Evolutionary conservation across 2,329 filamentous ascomycete species (phyloP).

Genomic region (Stemphylium lycopersici): DNA sequence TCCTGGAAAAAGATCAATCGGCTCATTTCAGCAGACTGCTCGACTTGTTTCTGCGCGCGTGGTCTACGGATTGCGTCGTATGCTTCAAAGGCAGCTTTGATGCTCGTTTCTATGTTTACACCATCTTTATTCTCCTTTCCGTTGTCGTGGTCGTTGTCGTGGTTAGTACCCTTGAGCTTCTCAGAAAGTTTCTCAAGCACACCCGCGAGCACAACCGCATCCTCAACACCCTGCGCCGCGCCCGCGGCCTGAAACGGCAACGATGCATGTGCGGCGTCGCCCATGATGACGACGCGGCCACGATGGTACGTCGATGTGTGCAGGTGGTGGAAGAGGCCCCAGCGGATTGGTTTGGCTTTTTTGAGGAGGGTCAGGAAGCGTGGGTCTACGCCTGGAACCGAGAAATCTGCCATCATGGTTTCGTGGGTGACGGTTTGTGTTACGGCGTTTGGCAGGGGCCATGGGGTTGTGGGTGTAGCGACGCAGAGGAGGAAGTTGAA

Average conservation of each 20-base stretch:
- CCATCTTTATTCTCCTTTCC: neutral
- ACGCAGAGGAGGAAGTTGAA: conserved; percentile 31
- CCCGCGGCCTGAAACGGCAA: conserved; percentile 37
- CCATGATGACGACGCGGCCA: conserved; percentile 29
- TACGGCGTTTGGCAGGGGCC: neutral
- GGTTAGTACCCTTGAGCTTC: neutral
- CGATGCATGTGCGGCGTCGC: conserved; percentile 37
- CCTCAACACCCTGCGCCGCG: conserved; percentile 39
- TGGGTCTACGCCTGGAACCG: conserved; percentile 15
- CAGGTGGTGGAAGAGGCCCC: conserved; percentile 35
- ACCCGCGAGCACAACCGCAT: conserved; percentile 33
- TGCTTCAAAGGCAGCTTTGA: conserved; percentile 27
- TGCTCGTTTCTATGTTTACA: neutral
- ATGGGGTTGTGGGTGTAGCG: conserved; percentile 11
- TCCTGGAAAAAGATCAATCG: neutral
- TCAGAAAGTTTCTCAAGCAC: conserved; percentile 22
- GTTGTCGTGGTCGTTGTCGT: neutral
- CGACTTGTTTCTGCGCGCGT: conserved; percentile 28
- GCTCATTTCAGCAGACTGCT: conserved; percentile 16
- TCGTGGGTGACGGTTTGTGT: neutral
- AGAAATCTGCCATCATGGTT: neutral
- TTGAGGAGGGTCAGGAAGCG: conserved; percentile 22
- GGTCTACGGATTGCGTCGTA: conserved; percentile 33
- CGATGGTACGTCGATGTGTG: conserved; percentile 32
- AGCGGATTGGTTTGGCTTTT: conserved; percentile 28